Evolutionary conservation across 2,329 filamentous ascomycete genomes (phyloP), one percentile per base, ranked within the genome.

Genomic region (Tolypocladium inflatum): DNA sequence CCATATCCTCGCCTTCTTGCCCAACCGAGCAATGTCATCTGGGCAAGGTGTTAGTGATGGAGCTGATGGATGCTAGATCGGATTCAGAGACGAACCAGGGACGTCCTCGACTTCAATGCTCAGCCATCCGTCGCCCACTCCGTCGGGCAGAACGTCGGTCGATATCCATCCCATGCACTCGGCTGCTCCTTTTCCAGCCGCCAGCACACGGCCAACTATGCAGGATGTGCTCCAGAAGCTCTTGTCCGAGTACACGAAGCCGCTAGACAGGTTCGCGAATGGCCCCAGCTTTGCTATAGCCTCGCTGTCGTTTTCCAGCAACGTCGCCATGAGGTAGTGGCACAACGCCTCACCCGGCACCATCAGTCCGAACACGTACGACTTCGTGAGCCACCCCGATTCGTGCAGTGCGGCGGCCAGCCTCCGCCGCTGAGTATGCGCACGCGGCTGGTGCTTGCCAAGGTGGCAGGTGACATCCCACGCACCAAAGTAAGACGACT

Each of bases 111-210:
- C 78, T 26, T 82, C 78, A 53, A 87, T 77, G 58, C 83, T 80
- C 21, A 85, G 69, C 82, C 84, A 86, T 11, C 83, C 82, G 53
- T 84, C 79, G 8, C 70, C 71, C 19, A 80, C 64, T 0, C 77
- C 79, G 15, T 74, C 67, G 0, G 84, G 84, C 2, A 78, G 65
- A 21, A 87, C 76, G 56, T 84, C 80, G 37, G 80, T 85, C 13
- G 83, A 86, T 56, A 88, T 76, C 85, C 85, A 87, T 55, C 85
- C 85, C 82, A 88, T 84, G 66, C 85, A 85, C 66, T 88, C 85
- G 0, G 79, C 79, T 19, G 84, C 80, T 3, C 83, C 84, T 56
- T 79, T 79, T 9, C 82, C 81, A 35, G 84, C 84, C 37, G 84
- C 84, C 39, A 88, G 72, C 3, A 88, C 83, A 35, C 84, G 80